Evolutionary conservation across 345 rosid genomes (phyloP).

Genomic region (Cochlearia excelsa): DNA sequence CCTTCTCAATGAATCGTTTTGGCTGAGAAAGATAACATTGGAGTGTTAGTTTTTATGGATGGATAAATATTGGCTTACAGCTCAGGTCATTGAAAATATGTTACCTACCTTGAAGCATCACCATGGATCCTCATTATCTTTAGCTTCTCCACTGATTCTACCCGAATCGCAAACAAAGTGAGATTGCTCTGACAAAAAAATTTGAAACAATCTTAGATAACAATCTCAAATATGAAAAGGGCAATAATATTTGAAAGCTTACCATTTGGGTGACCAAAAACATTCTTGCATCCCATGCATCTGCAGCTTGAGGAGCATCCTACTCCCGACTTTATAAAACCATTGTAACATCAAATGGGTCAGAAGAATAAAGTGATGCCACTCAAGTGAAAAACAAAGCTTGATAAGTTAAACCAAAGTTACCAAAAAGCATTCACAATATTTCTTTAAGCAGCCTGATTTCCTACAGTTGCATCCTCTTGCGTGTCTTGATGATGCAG

Average conservation of each 20-base stretch:
- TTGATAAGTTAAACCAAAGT: conserved; percentile 21
- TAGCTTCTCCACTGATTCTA: conserved; percentile 2
- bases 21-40: too few relatives aligned
- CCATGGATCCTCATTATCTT: not conserved
- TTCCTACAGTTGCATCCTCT: conserved; percentile 83
- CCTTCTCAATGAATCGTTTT: too few relatives aligned
- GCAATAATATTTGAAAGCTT: conserved; percentile 21
- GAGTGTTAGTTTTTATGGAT: too few relatives aligned
- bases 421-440: conserved; percentile 83
- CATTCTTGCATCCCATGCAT: conserved; percentile 66
- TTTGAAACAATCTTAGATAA: conserved; percentile 1
- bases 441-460: conserved; percentile 73
- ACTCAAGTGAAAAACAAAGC: not conserved
- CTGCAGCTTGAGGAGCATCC: conserved; percentile 71
- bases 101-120: not conserved
- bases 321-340: conserved; percentile 52
- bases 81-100: too few relatives aligned
- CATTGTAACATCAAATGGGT: conserved; percentile 29
- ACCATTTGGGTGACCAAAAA: conserved; percentile 49
- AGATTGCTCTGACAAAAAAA: conserved; percentile 15
- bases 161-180: conserved; percentile 4
- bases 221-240: not conserved
- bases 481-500: conserved; percentile 71
- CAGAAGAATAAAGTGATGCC: conserved; percentile 5
- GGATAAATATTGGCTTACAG: too few relatives aligned